Percentiles rank a stretch among this genome's conserved stretches.
phyloP scores from a whole-genome alignment of 805 yeast species.

The Hanseniaspora osmophila region DNA sequence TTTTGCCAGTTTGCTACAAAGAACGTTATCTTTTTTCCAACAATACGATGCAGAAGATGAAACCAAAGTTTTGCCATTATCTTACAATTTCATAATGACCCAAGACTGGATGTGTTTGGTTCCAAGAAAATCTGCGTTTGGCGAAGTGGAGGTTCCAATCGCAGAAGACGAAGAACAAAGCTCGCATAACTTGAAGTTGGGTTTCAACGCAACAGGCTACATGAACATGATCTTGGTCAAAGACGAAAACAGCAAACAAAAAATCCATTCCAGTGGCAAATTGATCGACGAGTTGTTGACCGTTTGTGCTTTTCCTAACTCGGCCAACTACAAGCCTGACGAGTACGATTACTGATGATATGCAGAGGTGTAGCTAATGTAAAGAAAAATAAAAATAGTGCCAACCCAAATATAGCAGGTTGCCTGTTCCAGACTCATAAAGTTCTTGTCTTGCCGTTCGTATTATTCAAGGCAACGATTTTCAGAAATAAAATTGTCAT shows the following conservation, averaged over 20 bases:
- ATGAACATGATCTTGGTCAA: constrained; percentile 71
- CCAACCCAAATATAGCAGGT: too few relatives aligned
- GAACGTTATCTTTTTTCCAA: constrained; percentile 52
- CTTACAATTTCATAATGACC: constrained; percentile 75
- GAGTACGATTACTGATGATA: constrained; percentile 53
- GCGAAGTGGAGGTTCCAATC: constrained; percentile 15
- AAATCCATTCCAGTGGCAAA: neutral
- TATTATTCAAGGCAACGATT: too few relatives aligned
- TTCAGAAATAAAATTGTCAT: neutral
- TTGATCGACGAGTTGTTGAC: constrained; percentile 16
- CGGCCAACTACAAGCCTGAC: constrained; percentile 40
- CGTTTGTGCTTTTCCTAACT: constrained; percentile 52
- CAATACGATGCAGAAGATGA: constrained; percentile 28
- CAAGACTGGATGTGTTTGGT: constrained; percentile 71
- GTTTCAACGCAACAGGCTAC: constrained; percentile 70
- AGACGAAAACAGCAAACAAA: constrained; percentile 28
- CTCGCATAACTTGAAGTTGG: constrained; percentile 32
- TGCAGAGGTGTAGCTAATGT: too few relatives aligned
- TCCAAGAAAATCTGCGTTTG: constrained; percentile 39
- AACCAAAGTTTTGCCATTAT: constrained; percentile 24
- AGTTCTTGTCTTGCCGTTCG: too few relatives aligned
- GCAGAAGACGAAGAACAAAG: constrained; percentile 22
- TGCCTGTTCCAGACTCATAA: too few relatives aligned
- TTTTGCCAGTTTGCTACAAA: constrained; percentile 59
- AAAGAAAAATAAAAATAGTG: too few relatives aligned